Conservation (phyloP, 768 basidiomycete species). For the Tricholoma matsutake region DNA sequence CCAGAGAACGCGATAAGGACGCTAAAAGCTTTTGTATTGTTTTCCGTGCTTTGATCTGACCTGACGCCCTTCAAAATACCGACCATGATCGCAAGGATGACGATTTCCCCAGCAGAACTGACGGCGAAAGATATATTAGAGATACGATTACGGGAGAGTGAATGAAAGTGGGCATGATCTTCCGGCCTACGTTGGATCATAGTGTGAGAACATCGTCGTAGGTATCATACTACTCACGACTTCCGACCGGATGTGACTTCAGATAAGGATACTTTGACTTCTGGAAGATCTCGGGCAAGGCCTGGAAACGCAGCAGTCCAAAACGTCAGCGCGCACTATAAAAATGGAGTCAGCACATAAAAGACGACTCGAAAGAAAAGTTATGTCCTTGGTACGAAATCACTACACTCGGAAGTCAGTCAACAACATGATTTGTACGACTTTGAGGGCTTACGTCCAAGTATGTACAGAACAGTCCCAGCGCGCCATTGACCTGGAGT, state of each 20-base stretch:
- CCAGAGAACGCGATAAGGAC: constrained; percentile 77
- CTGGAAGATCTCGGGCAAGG: constrained; percentile 64
- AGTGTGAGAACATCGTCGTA: neutral
- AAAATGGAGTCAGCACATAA: neutral
- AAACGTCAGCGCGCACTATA: constrained; percentile 66
- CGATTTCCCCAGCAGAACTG: constrained; percentile 65
- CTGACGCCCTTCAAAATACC: constrained; percentile 69
- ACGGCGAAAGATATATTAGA: constrained; percentile 75
- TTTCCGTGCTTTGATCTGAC: constrained; percentile 57
- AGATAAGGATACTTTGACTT: constrained; percentile 53
- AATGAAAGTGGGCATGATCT: constrained; percentile 56
- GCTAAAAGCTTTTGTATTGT: constrained; percentile 75
- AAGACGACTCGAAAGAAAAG: neutral
- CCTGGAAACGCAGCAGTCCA: constrained; percentile 85
- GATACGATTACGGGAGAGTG: constrained; percentile 66
- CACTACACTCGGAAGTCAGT: constrained; percentile 34
- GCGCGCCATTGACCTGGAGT: constrained; percentile 61
- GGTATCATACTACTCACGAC: constrained; percentile 32
- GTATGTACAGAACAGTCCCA: constrained; percentile 58
- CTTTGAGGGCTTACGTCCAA: constrained; percentile 49
- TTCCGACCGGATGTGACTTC: constrained; percentile 42
- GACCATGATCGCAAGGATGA: constrained; percentile 70
- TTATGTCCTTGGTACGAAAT: constrained; percentile 65
- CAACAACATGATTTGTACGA: neutral
- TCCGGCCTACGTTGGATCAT: constrained; percentile 28